phyloP scores from a whole-genome alignment of 805 yeast genomes.

The Pichia ethanolica region DNA sequence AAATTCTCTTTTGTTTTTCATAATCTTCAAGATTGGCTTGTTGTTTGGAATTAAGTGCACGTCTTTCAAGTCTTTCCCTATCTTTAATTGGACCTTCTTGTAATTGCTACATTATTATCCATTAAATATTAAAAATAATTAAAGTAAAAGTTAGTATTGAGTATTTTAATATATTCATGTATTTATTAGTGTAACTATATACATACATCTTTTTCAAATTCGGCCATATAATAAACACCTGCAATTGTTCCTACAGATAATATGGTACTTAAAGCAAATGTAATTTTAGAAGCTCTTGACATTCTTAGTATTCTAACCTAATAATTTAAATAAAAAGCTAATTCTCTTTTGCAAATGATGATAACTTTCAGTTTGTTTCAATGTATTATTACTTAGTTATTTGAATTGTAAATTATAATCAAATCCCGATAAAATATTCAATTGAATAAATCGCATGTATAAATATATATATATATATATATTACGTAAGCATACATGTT shows the following conservation, averaged over 20 bases:
- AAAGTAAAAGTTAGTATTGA: background rate
- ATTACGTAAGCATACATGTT: no score
- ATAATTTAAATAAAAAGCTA: no score
- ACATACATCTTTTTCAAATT: constrained; percentile 55
- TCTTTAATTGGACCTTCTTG: constrained; percentile 84
- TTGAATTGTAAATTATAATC: no score
- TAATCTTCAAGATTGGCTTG: constrained; percentile 60
- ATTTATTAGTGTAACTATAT: no score
- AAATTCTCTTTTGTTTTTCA: constrained; percentile 52
- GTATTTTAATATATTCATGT: no score
- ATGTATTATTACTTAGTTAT: no score
- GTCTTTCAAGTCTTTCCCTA: constrained; percentile 53
- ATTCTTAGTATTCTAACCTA: constrained; percentile 34
- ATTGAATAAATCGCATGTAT: no score
- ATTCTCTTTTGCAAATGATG: no score
- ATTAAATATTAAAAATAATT: background rate
- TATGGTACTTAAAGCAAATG: constrained; percentile 52
- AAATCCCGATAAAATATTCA: no score
- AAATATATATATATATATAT: no score
- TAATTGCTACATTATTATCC: constrained; percentile 36
- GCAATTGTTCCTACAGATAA: constrained; percentile 53
- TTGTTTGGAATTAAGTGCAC: constrained; percentile 31
- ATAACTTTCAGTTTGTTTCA: no score
- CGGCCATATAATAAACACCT: constrained; percentile 66
- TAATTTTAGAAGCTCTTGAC: constrained; percentile 77